Evolutionary conservation across 108 stramenopile genomes (phyloP).

Genomic region (Fragilaria radians): DNA sequence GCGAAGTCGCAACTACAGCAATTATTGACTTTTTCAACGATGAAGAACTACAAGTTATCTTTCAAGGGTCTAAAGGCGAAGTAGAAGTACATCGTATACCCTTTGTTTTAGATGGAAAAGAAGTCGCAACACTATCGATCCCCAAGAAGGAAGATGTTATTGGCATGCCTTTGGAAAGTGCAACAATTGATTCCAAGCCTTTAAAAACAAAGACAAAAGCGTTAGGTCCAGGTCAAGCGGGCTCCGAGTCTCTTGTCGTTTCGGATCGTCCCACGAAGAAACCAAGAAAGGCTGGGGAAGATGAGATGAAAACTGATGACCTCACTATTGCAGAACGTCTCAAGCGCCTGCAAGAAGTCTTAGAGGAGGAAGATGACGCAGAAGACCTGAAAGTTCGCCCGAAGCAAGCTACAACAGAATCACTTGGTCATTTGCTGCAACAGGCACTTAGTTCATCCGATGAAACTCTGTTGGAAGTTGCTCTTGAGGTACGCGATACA

Average conservation of each 20-base stretch:
- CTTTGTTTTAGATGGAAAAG: constrained; percentile 11
- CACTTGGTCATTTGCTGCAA: constrained; percentile 32
- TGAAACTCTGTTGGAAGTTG: constrained; percentile 42
- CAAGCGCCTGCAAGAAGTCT: constrained; percentile 21
- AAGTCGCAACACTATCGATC: neutral
- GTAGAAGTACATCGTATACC: neutral
- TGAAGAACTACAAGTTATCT: constrained; percentile 4
- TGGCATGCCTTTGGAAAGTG: constrained; percentile 1
- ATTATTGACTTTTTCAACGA: constrained; percentile 8
- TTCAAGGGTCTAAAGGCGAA: neutral
- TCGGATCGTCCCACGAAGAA: constrained; percentile 18
- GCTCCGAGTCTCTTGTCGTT: constrained; percentile 20
- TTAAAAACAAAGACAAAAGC: constrained; percentile 8
- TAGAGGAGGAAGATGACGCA: constrained; percentile 23
- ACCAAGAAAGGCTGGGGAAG: constrained; percentile 18
- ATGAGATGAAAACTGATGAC: constrained; percentile 20
- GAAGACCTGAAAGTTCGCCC: constrained; percentile 21
- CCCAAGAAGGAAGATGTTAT: constrained; percentile 5
- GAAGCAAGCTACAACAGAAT: constrained; percentile 48
- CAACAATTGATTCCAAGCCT: constrained; percentile 10
- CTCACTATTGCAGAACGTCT: constrained; percentile 47
- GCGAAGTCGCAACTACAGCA: constrained; percentile 4
- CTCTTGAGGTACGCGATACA: constrained; percentile 32
- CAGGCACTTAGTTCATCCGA: constrained; percentile 49
- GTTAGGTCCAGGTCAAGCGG: constrained; percentile 54